Percentiles rank a stretch among this genome's conserved stretches.
Evolutionary conservation across 2,329 filamentous ascomycete genomes (phyloP).

Genomic region (Aspergillus ibericus): DNA sequence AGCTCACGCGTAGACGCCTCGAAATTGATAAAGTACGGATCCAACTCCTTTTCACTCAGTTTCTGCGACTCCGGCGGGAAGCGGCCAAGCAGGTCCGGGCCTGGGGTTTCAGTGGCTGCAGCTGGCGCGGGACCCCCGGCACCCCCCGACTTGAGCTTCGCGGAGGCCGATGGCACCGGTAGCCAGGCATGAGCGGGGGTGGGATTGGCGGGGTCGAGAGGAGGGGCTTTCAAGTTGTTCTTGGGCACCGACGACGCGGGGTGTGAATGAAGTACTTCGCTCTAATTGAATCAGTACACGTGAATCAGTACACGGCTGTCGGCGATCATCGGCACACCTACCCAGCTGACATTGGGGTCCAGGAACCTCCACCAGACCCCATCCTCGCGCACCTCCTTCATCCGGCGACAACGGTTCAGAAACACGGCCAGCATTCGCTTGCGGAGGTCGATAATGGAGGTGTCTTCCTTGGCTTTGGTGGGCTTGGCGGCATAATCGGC

Average conservation of each 20-base stretch:
- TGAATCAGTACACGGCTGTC: slow-evolving; percentile 27
- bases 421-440: slow-evolving; percentile 98
- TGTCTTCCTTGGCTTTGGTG: slow-evolving; percentile 96
- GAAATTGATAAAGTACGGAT: slow-evolving; percentile 93
- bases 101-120: slow-evolving; percentile 50
- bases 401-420: slow-evolving; percentile 85
- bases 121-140: slow-evolving; percentile 26
- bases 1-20: slow-evolving; percentile 90
- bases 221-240: slow-evolving; percentile 91
- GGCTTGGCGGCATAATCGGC: slow-evolving; percentile 97
- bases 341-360: slow-evolving; percentile 98
- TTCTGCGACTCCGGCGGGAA: slow-evolving; percentile 78
- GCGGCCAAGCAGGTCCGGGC: slow-evolving; percentile 67
- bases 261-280: slow-evolving; percentile 89
- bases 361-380: slow-evolving; percentile 98
- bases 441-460: slow-evolving; percentile 91
- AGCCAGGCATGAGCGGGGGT: slow-evolving; percentile 82
- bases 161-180: slow-evolving; percentile 79
- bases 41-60: slow-evolving; percentile 83
- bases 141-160: slow-evolving; percentile 69
- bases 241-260: slow-evolving; percentile 91
- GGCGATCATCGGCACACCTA: slow-evolving; percentile 48
- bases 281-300: slow-evolving; percentile 55
- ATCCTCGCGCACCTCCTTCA: slow-evolving; percentile 88
- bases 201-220: slow-evolving; percentile 89